Evolutionary conservation across 257 asterid genomes (phyloP).

Genomic region (Solanum paucissectum): DNA sequence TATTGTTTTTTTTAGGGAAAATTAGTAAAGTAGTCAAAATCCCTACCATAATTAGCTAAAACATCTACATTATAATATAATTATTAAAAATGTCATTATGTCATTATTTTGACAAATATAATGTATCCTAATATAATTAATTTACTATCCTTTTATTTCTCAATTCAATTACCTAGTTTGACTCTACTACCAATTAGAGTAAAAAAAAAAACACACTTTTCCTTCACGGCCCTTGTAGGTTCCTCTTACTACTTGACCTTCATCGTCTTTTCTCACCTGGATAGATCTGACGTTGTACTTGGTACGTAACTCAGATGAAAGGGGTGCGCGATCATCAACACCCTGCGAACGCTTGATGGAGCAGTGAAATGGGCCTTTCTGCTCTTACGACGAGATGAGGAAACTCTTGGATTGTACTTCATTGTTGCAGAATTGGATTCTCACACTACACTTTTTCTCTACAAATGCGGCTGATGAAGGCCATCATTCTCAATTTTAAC

Average conservation of each 20-base stretch:
- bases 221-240: conserved; percentile 77
- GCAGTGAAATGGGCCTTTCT: conserved; percentile 77
- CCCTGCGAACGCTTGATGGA: conserved; percentile 66
- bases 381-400: conserved; percentile 69
- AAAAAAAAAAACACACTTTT: too few relatives aligned
- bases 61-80: too few relatives aligned
- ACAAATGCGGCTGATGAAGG: conserved; percentile 7
- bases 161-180: too few relatives aligned
- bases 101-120: too few relatives aligned
- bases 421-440: conserved; percentile 19
- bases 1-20: too few relatives aligned
- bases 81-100: too few relatives aligned
- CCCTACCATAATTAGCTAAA: too few relatives aligned
- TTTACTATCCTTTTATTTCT: too few relatives aligned
- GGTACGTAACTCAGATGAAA: conserved; percentile 45
- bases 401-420: conserved; percentile 65
- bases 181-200: too few relatives aligned
- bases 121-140: too few relatives aligned
- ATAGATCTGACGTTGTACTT: conserved; percentile 66
- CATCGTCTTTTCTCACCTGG: conserved; percentile 78
- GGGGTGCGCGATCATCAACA: conserved; percentile 62
- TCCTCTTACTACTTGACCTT: conserved; percentile 63
- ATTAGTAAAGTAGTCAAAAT: too few relatives aligned
- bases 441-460: not conserved
- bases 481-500: too few relatives aligned